These are phyloP conservation scores for Alternaria sp. DNA, from an alignment of 2,329 filamentous ascomycete genomes.

Conservation along the genomic window DNA sequence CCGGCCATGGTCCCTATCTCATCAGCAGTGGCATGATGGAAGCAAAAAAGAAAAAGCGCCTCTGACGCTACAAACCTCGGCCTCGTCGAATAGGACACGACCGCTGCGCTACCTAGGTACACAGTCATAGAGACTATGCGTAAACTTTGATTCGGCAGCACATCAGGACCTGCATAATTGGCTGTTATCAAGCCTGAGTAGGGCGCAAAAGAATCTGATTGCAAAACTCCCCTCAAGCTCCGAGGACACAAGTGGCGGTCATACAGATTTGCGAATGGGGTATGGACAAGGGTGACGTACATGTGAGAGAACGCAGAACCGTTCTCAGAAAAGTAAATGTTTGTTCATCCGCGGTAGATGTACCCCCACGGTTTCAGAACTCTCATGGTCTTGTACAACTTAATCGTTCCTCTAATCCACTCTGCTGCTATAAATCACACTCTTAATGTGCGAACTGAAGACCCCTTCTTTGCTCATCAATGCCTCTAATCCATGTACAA, in stretches of 20 bases:
- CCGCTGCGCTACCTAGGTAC: slow-evolving; percentile 17
- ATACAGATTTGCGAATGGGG: slow-evolving; percentile 6
- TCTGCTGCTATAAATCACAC: slow-evolving; percentile 23
- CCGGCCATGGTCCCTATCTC: slow-evolving; percentile 10
- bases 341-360: slow-evolving; percentile 8
- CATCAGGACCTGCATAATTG: slow-evolving; percentile 1
- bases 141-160: slow-evolving; percentile 18
- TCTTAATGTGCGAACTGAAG: slow-evolving; percentile 9
- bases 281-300: slow-evolving; percentile 8
- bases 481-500: slow-evolving; percentile 16
- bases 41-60: slow-evolving; percentile 19
- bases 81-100: slow-evolving; percentile 27
- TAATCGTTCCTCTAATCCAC: neutral
- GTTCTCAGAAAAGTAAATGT: slow-evolving; percentile 15
- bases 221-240: slow-evolving; percentile 6
- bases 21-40: slow-evolving; percentile 30
- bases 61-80: slow-evolving; percentile 26
- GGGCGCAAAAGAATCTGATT: slow-evolving; percentile 9
- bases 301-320: slow-evolving; percentile 12
- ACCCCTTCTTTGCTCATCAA: neutral
- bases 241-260: slow-evolving; percentile 15
- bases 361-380: slow-evolving; percentile 3
- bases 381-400: neutral
- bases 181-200: slow-evolving; percentile 15
- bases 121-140: slow-evolving; percentile 22